Evolutionary conservation across 2,329 filamentous ascomycete genomes (phyloP), one percentile per base, ranked within the genome.

Genomic region (Talaromyces sp.): DNA sequence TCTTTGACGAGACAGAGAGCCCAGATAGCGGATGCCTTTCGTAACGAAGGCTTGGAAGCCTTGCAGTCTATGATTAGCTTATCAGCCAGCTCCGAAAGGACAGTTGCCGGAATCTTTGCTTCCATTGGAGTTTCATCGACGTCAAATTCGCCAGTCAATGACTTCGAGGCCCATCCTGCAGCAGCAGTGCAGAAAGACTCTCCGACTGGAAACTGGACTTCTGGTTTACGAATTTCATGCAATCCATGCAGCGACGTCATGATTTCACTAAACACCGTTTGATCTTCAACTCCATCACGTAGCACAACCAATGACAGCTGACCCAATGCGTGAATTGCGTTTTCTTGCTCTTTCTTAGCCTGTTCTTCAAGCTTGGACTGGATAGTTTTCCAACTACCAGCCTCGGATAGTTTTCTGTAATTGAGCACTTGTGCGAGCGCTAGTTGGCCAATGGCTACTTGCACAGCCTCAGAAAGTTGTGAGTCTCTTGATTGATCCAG

Each of bases 1-100:
- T 95, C 93, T 73, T 97, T 93, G 9, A 98, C 89, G 3, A 98
- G 80, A 72, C 90, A 96, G 66, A 98, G 89, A 0, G 98, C 85
- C 95, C 95, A 98, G 70, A 99, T 96, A 0, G 93, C 93, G 0
- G 93, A 94, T 3, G 94, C 93, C 74, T 97, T 97, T 70, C 93
- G 89, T 4, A 97, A 82, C 0, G 93, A 90, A 0, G 95, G 95
- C 73, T 97, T 97, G 0, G 92, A 92, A 9, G 89, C 87, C 71
- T 90, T 89, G 79, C 90, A 95, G 71, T 95, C 90, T 2, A 81
- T 80, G 56, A 98, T 83, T 1, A 96, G 84, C 73, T 89, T 93
- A 66, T 91, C 86, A 5, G 96, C 80, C 1, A 91, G 82, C 0
- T 80, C 77, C 9, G 79, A 79, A 31, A 90, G 79, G 61, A 84